Base-by-base conservation (phyloP, 106 monocot species). In the Apostasia ramifera region DNA sequence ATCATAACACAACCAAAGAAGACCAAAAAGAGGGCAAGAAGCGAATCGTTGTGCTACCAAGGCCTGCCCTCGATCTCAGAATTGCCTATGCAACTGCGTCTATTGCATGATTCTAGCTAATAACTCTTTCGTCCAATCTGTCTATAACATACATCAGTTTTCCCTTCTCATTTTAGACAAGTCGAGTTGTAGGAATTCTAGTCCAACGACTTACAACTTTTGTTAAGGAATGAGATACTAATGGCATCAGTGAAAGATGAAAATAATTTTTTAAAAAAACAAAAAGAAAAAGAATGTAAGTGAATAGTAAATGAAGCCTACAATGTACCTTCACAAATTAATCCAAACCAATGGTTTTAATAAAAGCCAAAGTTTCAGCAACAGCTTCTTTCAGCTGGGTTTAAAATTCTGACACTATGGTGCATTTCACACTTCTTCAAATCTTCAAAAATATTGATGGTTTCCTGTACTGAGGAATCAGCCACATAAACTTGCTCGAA, bases 181-280 rank as follows among this genome's bases (percentile, higher is more conserved):
- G 82, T 53, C 95, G 81, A 1, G 95, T 95, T 10, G 92, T 91
- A 7, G 91, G 95, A 69, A 95, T 86, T 8, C 91, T 88, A 0
- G 95, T 95, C 95, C 95, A 95, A 0, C 91, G 71, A 66, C 86
- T 84, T 0, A 95, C 95, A 45, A 95, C 94, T 88, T 92, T 57
- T 3, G 15, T n/a, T n/a, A n/a, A n/a, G n/a, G n/a, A n/a, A n/a
- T n/a, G n/a, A n/a, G n/a, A n/a, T n/a, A n/a, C n/a, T n/a, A n/a
- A n/a, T n/a, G n/a, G n/a, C n/a, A n/a, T n/a, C n/a, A n/a, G n/a
- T n/a, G n/a, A n/a, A n/a, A n/a, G n/a, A n/a, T n/a, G n/a, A n/a
- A n/a, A n/a, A n/a, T n/a, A n/a, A n/a, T n/a, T n/a, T n/a, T n/a
- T n/a, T n/a, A n/a, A n/a, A n/a, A n/a, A n/a, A n/a, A n/a, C n/a